Conservation (phyloP, 2,329 filamentous ascomycete species). For the Pseudogymnoascus destructans region DNA sequence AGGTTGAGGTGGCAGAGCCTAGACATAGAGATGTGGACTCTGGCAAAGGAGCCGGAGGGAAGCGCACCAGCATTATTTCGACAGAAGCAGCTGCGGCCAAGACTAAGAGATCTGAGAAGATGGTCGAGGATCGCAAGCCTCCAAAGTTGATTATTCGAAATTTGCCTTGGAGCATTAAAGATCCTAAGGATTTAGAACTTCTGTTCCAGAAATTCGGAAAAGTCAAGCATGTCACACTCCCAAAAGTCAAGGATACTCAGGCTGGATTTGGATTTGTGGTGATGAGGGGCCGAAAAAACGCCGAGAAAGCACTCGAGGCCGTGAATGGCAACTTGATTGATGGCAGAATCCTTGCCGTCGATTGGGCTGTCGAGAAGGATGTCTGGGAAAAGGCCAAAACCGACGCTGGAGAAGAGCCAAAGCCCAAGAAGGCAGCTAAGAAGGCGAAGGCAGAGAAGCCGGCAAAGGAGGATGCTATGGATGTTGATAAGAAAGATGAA, state of each 20-base stretch:
- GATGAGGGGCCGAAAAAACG: conserved; percentile 76
- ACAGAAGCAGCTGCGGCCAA: conserved; percentile 32
- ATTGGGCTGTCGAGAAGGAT: conserved; percentile 91
- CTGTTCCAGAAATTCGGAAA: conserved; percentile 85
- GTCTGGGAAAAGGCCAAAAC: conserved; percentile 60
- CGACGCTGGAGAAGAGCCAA: conserved; percentile 23
- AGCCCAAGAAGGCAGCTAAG: conserved; percentile 23
- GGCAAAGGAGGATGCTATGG: conserved; percentile 23
- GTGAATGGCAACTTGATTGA: conserved; percentile 87
- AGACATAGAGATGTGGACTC: conserved; percentile 56
- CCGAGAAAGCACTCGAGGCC: conserved; percentile 70
- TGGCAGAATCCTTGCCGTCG: conserved; percentile 77
- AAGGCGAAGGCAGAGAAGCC: conserved; percentile 20
- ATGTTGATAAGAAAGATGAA: conserved; percentile 23
- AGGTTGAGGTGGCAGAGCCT: conserved; percentile 76
- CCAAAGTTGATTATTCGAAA: conserved; percentile 84
- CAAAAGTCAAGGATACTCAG: conserved; percentile 55
- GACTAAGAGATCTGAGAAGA: conserved; percentile 44
- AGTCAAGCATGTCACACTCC: conserved; percentile 75
- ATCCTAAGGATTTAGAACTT: conserved; percentile 61
- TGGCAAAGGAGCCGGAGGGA: conserved; percentile 26
- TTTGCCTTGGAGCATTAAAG: conserved; percentile 90
- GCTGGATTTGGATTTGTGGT: conserved; percentile 90
- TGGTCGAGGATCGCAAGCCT: conserved; percentile 45
- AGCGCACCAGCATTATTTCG: conserved; percentile 24